Evolutionary conservation across 1,139 yeast genomes (phyloP), one percentile per base, ranked within the genome.

Genomic region (Candida pseudoviswanathii): DNA sequence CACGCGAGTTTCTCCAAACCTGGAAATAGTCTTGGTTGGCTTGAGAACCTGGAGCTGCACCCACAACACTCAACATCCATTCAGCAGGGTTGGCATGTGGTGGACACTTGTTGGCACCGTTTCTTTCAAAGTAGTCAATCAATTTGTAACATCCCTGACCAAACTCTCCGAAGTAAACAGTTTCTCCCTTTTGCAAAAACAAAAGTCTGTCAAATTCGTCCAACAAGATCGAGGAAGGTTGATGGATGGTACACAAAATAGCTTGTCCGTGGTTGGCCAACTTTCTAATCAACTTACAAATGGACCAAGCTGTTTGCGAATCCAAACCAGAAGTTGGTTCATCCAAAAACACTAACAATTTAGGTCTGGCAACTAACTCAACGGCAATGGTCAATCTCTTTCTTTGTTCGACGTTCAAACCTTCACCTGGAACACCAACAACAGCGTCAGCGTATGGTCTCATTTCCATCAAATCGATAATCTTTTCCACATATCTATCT

Each of bases 131-230:
- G 60, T 85, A 85, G 39, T 67, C 60, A 48, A 80, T 67, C 60
- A 84, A 65, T 4, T 80, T 72, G 10, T 61, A 47, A 51, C 86
- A 82, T 56, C 75, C 73, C 47, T 67, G 64, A 53, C 88, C 88
- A 60, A 83, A 81, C 54, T 82, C 86, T 52, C 88, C 88, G 62
- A 82, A 83, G 64, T 84, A 84, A 36, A 84, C 88, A 54, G 86
- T 83, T 64, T 77, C 71, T 53, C 88, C 77, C 53, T 62, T 66
- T 55, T 68, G 75, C 55, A 72, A 65, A 50, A 71, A 70, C 51
- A 71, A 64, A 46, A 71, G 60, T 40, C 73, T 62, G 53, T 70
- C 74, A 50, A 70, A 70, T 49, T 67, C 73, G 50, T 66, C 61
- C 55, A 71, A 61, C 49, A 71, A 65, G 27, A 70, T 59, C 16